phyloP scores from a whole-genome alignment of 176 grass and related monocot genomes.

The Urochloa ruziziensis region DNA sequence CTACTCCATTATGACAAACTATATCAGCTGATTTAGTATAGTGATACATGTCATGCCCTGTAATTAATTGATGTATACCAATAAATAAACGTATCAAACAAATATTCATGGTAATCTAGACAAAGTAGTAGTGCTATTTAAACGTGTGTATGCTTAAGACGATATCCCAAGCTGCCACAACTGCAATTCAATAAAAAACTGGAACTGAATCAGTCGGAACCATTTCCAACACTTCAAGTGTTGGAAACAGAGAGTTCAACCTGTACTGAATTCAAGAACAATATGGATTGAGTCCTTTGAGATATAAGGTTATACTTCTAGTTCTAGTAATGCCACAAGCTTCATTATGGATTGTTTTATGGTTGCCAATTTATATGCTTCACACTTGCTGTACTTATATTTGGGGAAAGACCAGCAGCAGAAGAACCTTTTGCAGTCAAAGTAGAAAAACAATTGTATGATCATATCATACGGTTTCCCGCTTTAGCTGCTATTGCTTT shows the following conservation, averaged over 20 bases:
- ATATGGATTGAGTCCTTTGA: neutral
- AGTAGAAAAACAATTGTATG: neutral
- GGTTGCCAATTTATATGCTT: neutral
- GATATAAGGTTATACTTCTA: neutral
- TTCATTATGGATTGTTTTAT: neutral
- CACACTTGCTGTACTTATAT: neutral
- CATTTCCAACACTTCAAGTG: neutral
- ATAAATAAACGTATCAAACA: too few species aligned
- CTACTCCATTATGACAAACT: neutral
- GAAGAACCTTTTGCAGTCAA: too few species aligned
- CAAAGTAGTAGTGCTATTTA: too few species aligned
- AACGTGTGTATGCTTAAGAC: too few species aligned
- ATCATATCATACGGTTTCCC: neutral
- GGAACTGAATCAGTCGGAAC: neutral
- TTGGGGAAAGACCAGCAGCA: too few species aligned
- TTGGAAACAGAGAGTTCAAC: neutral
- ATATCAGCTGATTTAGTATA: neutral
- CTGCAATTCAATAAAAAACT: neutral
- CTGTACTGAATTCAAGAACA: neutral
- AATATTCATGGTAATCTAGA: too few species aligned
- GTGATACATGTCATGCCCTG: neutral
- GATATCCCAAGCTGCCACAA: too few species aligned
- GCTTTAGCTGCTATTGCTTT: neutral
- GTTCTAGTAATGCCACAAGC: neutral
- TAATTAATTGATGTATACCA: neutral